A percentile compares a stretch with the other conserved stretches of the same genome.
Evolutionary conservation across 2,329 filamentous ascomycete genomes (phyloP).

Genomic region (Phaeosphaeria sp.): DNA sequence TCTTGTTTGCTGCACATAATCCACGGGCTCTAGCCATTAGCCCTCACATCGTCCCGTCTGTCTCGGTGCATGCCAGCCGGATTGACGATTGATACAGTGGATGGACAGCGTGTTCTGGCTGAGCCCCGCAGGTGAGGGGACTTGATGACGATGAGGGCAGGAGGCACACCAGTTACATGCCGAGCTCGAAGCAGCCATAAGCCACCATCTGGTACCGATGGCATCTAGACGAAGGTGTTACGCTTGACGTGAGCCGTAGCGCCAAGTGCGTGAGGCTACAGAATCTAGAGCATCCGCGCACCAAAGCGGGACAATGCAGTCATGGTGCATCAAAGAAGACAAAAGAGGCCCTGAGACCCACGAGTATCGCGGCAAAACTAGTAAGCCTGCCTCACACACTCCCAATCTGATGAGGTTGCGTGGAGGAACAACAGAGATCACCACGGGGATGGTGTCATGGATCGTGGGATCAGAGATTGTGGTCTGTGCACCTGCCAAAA

Average conservation of each 20-base stretch:
- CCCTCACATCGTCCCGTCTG: neutral
- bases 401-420: neutral
- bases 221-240: slow-evolving; percentile 10
- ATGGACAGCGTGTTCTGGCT: neutral
- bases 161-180: slow-evolving; percentile 21
- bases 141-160: slow-evolving; percentile 8
- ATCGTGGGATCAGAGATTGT: slow-evolving; percentile 3
- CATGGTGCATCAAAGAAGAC: slow-evolving; percentile 5
- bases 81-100: slow-evolving; percentile 1
- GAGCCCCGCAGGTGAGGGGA: slow-evolving; percentile 6
- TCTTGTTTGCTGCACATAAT: slow-evolving; percentile 2
- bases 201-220: slow-evolving; percentile 9
- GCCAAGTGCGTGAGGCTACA: slow-evolving; percentile 12
- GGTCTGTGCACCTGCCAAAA: slow-evolving; percentile 13
- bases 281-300: neutral
- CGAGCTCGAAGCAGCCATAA: neutral
- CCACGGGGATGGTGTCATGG: slow-evolving; percentile 21
- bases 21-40: slow-evolving; percentile 1
- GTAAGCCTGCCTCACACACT: neutral
- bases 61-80: neutral
- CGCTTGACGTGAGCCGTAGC: slow-evolving; percentile 20
- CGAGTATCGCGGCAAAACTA: neutral
- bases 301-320: slow-evolving; percentile 5
- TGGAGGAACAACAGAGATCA: slow-evolving; percentile 11
- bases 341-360: neutral